phyloP scores from a whole-genome alignment of 2,329 filamentous ascomycete genomes.

The Tetracladium maxilliforme region DNA sequence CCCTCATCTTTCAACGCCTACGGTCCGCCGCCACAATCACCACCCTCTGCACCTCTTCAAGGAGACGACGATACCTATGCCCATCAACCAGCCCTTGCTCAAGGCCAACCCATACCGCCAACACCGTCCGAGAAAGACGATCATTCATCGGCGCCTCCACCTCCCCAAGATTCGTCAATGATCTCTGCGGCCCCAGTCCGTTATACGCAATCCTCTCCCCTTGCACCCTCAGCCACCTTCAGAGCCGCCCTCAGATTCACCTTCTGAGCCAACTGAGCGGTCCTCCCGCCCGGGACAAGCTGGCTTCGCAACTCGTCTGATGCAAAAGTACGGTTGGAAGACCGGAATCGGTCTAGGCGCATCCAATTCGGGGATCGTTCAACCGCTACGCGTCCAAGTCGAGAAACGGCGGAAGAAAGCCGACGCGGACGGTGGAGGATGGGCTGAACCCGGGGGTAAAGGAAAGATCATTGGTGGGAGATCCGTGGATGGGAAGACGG shows the following conservation, averaged over 20 bases:
- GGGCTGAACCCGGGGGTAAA: constrained; percentile 50
- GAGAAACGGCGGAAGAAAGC: constrained; percentile 71
- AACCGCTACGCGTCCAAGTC: constrained; percentile 70
- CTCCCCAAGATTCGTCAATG: constrained; percentile 14
- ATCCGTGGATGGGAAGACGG: constrained; percentile 17
- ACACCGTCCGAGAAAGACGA: constrained; percentile 12
- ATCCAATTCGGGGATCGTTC: constrained; percentile 66
- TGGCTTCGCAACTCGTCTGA: constrained; percentile 74
- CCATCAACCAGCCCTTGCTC: constrained; percentile 43
- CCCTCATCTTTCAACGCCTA: constrained; percentile 38
- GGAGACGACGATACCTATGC: constrained; percentile 49
- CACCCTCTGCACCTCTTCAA: constrained; percentile 41
- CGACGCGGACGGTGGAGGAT: constrained; percentile 68
- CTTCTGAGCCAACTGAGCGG: no score
- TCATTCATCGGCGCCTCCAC: constrained; percentile 15
- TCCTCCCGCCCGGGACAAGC: constrained; percentile 64
- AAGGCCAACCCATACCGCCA: constrained; percentile 14
- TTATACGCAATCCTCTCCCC: constrained; percentile 42
- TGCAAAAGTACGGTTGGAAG: constrained; percentile 89
- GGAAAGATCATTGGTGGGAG: constrained; percentile 70
- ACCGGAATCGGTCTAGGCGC: constrained; percentile 81
- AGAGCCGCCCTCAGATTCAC: constrained; percentile 29
- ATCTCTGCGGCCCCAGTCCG: constrained; percentile 70
- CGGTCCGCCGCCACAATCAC: no score
- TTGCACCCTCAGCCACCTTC: constrained; percentile 33